These are phyloP conservation scores for Eucalyptus cloeziana DNA, from an alignment of 345 rosid genomes.

Conservation along the genomic window DNA sequence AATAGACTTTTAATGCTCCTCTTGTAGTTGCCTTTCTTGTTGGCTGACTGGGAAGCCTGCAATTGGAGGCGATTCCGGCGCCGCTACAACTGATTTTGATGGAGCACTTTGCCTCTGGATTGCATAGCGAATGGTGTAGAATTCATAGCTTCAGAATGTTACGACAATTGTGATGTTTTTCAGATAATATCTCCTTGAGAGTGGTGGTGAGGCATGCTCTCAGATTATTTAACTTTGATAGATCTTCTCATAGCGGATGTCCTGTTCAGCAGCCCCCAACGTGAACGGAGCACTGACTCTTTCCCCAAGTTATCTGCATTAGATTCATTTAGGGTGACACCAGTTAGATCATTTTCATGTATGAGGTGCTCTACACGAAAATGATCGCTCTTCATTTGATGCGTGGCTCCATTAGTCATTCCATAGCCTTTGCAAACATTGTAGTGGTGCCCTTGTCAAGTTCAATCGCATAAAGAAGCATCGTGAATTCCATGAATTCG, in stretches of 20 bases:
- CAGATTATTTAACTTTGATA: not conserved
- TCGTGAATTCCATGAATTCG: not conserved
- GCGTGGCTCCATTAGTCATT: not conserved
- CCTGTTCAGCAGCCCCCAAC: not conserved
- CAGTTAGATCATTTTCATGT: not conserved
- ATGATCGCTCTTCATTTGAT: not conserved
- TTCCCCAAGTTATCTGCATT: not conserved
- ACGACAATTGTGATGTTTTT: not conserved
- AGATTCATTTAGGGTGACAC: not conserved
- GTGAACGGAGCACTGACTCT: not conserved
- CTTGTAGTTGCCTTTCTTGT: not conserved
- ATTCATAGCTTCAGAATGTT: not conserved
- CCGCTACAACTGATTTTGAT: not conserved
- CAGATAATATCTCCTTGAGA: not conserved
- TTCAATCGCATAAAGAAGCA: not conserved
- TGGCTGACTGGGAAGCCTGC: not conserved
- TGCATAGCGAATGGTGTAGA: not conserved
- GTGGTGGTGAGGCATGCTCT: not conserved
- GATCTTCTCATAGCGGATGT: not conserved
- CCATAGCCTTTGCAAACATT: not conserved
- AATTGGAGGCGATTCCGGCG: not conserved
- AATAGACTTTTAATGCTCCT: not conserved
- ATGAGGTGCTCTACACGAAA: not conserved
- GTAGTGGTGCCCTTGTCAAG: not conserved
- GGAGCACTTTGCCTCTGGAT: not conserved